A percentile compares a stretch with the other conserved stretches of the same genome.
phyloP scores from a whole-genome alignment of 805 yeast species.

The Lachancea quebecensis region DNA sequence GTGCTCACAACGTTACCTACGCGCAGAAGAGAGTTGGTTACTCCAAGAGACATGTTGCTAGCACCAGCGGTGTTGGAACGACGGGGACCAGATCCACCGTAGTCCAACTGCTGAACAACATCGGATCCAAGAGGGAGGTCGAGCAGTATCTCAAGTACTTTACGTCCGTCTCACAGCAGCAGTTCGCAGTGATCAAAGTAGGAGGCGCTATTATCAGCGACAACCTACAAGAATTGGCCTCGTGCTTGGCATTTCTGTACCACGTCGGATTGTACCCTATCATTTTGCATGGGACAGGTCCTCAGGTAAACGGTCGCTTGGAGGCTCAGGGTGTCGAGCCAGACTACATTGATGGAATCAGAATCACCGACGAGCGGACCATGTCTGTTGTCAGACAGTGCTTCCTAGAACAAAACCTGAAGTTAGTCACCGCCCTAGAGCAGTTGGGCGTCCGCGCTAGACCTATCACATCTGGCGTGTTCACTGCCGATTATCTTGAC shows the following conservation, averaged over 20 bases:
- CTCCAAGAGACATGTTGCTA: conserved; percentile 22
- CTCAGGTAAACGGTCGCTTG: conserved; percentile 90
- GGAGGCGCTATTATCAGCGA: conserved; percentile 99
- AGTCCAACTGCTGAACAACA: conserved; percentile 87
- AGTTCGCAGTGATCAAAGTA: conserved; percentile 96
- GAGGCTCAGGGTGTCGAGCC: conserved; percentile 96
- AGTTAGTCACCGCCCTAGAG: conserved; percentile 92
- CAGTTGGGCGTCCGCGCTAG: conserved; percentile 96
- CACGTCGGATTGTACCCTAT: conserved; percentile 97
- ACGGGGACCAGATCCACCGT: conserved; percentile 81
- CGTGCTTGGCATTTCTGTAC: conserved; percentile 90
- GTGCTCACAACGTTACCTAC: conserved; percentile 12
- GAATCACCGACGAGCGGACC: conserved; percentile 90
- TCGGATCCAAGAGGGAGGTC: conserved; percentile 95
- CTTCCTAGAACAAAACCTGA: conserved; percentile 90
- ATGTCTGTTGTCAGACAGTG: conserved; percentile 95
- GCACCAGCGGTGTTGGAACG: conserved; percentile 25
- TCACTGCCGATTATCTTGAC: conserved; percentile 86
- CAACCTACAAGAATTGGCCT: conserved; percentile 86
- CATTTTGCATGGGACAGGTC: conserved; percentile 97
- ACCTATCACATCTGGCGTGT: conserved; percentile 97
- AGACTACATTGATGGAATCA: conserved; percentile 89
- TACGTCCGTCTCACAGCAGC: conserved; percentile 93
- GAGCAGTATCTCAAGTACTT: conserved; percentile 95
- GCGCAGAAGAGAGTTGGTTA: conserved; percentile 24